Evolutionary conservation across 2,329 filamentous ascomycete genomes (phyloP).

Genomic region (Nectriaceae sp.): DNA sequence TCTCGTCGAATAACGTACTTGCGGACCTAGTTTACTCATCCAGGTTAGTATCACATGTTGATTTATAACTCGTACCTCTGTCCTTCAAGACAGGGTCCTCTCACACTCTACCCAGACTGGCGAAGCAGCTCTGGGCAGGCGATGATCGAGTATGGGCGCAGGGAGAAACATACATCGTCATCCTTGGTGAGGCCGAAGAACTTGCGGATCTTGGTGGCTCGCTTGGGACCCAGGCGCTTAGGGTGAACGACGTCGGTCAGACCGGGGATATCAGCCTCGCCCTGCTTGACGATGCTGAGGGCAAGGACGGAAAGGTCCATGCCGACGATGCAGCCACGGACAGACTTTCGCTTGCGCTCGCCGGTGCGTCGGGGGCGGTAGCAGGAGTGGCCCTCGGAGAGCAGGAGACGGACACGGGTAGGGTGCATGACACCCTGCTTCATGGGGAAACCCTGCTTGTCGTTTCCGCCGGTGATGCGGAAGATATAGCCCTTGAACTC

Average conservation of each 20-base stretch:
- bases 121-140: conserved; percentile 64
- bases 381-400: conserved; percentile 96
- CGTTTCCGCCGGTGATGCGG: conserved; percentile 99
- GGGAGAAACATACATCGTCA: conserved; percentile 90
- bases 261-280: conserved; percentile 89
- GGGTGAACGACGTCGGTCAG: conserved; percentile 97
- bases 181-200: conserved; percentile 99
- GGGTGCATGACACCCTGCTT: conserved; percentile 99
- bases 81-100: conserved; percentile 36
- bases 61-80: conserved; percentile 26
- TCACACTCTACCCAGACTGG: conserved; percentile 63
- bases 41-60: conserved; percentile 38
- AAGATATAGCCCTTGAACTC: conserved; percentile 99
- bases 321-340: conserved; percentile 98
- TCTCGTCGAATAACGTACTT: conserved; percentile 99
- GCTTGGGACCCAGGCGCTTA: conserved; percentile 99
- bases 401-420: conserved; percentile 96
- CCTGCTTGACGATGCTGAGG: conserved; percentile 96
- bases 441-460: conserved; percentile 99
- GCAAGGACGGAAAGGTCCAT: conserved; percentile 94
- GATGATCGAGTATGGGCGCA: conserved; percentile 62
- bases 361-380: conserved; percentile 97
- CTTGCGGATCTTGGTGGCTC: conserved; percentile 98
- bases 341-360: conserved; percentile 99
- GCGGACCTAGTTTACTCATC: conserved; percentile 69